Conservation (phyloP, 805 yeast genomes). For the Peterozyma toletana region DNA sequence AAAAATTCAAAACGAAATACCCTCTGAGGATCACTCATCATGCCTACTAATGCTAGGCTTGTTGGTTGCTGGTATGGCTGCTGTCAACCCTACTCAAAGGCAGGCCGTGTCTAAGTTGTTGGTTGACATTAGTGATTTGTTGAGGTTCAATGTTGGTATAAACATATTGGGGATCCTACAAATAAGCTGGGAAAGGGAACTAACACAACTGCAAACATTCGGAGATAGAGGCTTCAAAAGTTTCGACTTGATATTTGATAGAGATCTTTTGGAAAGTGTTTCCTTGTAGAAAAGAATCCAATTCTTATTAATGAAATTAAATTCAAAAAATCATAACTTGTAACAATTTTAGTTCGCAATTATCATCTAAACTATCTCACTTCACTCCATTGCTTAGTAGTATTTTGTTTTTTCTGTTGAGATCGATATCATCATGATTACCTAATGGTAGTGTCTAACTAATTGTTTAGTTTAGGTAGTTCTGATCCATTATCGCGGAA, state of each 20-base stretch:
- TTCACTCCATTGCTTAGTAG: not conserved
- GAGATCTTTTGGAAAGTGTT: not conserved
- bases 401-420: not conserved
- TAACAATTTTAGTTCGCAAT: no score
- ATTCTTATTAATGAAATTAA: no score
- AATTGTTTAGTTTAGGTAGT: no score
- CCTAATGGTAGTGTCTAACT: no score
- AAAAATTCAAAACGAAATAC: not conserved
- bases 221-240: conserved; percentile 2
- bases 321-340: no score
- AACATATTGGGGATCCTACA: conserved; percentile 8
- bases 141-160: conserved; percentile 4
- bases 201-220: not conserved
- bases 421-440: not conserved
- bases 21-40: conserved; percentile 6
- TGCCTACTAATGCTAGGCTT: conserved; percentile 6
- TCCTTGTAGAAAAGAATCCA: not conserved
- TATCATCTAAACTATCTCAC: not conserved
- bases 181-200: conserved; percentile 6
- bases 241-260: conserved; percentile 6
- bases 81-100: not conserved
- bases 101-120: not conserved
- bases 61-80: conserved; percentile 5
- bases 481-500: no score
- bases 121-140: conserved; percentile 7